Evolutionary conservation across 345 rosid genomes (phyloP), one percentile per base, ranked within the genome.

Genomic region (Psidium friedrichsthalianum): DNA sequence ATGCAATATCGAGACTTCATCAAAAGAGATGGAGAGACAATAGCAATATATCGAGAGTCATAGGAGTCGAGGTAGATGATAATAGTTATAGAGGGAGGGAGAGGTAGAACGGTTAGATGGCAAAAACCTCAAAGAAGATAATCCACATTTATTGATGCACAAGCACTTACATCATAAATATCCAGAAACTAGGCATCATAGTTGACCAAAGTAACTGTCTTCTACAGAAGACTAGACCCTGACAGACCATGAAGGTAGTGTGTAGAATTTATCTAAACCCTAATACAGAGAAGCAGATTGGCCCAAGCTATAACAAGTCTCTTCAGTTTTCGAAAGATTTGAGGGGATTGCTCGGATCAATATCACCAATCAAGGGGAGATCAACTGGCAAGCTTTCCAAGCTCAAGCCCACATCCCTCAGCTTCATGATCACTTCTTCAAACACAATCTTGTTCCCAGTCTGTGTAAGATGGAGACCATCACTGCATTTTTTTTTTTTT

Each of bases 381-480:
- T 96, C 95, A 83, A 88, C 89, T 4, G 88, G 89, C 44, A 96
- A 88, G 16, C 86, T 90, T 57, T 94, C 96, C 52, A 89, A 87
- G 89, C 91, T 89, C 82, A 94, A 58, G 42, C 95, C 95, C 64
- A 84, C 78, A 27, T 89, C 93, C 84, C 88, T 90, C 83, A 96
- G 91, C 90, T 90, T 93, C 83, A 27, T 78, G 40, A 93, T 87
- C 85, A 95, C 94, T 88, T 95, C 98, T 89, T 95, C 93, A 44
- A 91, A 96, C 82, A 94, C 95, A 16, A 95, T 27, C 90, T 86
- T 93, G 88, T 94, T 95, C 13, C 99, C 98, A 1, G 56, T 78
- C 85, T 47, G 85, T 40, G 90, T 88, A 49, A 96, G 90, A 89
- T 96, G 99, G 89, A 96, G 89, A 18, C 98, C 98, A 86, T 96